phyloP scores from a whole-genome alignment of 352 stramenopile genomes.

The Phytophthora macrochlamydospora region DNA sequence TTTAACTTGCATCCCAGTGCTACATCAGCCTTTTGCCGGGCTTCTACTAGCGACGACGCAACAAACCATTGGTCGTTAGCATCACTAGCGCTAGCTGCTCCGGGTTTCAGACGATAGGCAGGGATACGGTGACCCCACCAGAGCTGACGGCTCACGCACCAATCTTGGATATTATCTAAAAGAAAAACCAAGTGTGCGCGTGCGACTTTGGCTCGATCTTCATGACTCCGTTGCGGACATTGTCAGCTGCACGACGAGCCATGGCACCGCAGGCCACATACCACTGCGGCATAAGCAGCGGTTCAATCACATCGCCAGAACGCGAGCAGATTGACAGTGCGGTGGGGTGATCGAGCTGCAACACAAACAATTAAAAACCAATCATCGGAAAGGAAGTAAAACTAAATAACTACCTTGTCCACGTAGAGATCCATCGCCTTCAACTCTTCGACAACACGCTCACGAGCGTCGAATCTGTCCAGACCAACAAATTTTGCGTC shows the following conservation, averaged over 20 bases:
- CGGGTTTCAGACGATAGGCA: slow-evolving; percentile 90
- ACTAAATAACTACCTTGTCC: slow-evolving; percentile 90
- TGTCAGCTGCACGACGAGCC: slow-evolving; percentile 93
- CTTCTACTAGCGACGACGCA: slow-evolving; percentile 91
- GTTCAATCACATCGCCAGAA: slow-evolving; percentile 98
- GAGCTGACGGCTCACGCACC: slow-evolving; percentile 98
- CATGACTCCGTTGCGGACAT: slow-evolving; percentile 94
- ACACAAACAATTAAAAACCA: no score
- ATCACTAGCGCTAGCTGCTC: slow-evolving; percentile 10
- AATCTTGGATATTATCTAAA: slow-evolving; percentile 99
- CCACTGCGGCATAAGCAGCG: slow-evolving; percentile 99
- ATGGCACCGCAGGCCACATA: slow-evolving; percentile 97
- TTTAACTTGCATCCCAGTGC: slow-evolving; percentile 74
- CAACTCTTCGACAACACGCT: slow-evolving; percentile 92
- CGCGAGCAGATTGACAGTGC: slow-evolving; percentile 96
- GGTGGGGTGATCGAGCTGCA: slow-evolving; percentile 75
- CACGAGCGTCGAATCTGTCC: slow-evolving; percentile 95
- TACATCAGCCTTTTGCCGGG: slow-evolving; percentile 86
- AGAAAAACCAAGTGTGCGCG: slow-evolving; percentile 96
- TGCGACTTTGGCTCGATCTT: slow-evolving; percentile 95
- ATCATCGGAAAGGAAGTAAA: no score
- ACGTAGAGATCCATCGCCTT: slow-evolving; percentile 88
- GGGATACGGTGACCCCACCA: slow-evolving; percentile 99
- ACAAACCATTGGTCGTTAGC: slow-evolving; percentile 94
- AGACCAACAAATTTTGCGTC: slow-evolving; percentile 91